Conservation (phyloP, 176 grass and related monocot genomes). For the Aegilops sharonensis region DNA sequence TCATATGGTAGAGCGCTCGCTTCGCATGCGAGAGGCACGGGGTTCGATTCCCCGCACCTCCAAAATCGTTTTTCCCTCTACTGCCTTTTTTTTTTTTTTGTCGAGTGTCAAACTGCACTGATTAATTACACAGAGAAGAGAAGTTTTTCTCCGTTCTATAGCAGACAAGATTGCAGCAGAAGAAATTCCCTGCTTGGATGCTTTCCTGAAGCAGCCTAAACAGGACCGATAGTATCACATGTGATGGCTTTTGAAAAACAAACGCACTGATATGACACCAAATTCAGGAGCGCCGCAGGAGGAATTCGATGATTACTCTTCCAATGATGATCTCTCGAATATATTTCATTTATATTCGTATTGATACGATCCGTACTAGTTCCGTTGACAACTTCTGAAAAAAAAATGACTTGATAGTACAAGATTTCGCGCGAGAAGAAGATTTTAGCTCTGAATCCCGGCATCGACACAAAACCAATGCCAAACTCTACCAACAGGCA, state of each 20-base stretch:
- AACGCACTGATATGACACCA: neutral
- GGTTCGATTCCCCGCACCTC: slow-evolving; percentile 99
- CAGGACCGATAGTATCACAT: too few relatives aligned
- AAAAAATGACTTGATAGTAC: neutral
- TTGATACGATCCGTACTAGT: neutral
- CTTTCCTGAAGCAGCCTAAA: too few relatives aligned
- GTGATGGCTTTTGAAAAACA: neutral
- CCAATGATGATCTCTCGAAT: neutral
- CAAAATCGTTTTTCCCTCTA: slow-evolving; percentile 27
- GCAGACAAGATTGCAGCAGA: neutral
- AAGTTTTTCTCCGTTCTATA: too few relatives aligned
- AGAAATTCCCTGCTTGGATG: too few relatives aligned
- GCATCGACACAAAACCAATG: neutral
- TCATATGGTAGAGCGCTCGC: slow-evolving; percentile 99
- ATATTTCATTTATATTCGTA: neutral
- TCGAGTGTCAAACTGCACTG: too few relatives aligned
- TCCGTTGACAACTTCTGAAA: neutral
- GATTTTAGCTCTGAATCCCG: neutral
- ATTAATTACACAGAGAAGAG: too few relatives aligned
- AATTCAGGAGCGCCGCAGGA: neutral
- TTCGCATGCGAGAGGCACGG: slow-evolving; percentile 99
- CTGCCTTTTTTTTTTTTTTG: too few relatives aligned
- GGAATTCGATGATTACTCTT: neutral
- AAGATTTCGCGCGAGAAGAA: neutral
- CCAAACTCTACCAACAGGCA: neutral